Base-by-base conservation (phyloP, 176 grass and related monocot species). In the Typha latifolia region DNA sequence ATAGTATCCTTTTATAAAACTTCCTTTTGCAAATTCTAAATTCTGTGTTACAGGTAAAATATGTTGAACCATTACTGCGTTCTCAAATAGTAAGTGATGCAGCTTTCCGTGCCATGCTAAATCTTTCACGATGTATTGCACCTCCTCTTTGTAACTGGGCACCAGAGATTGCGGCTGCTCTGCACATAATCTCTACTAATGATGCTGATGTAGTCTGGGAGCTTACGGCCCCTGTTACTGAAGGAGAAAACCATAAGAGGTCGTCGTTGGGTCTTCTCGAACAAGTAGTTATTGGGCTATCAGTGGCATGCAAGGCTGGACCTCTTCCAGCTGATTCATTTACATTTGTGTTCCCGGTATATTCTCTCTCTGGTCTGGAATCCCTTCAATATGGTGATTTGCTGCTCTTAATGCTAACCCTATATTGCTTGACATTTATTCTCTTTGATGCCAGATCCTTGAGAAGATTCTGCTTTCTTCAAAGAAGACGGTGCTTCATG, bases 271-370 rank as follows among this genome's bases (percentile, higher is more conserved):
- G 88, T 57, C 72, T 97, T 51, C 91, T 92, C 68, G 93, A 89
- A 72, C 81, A 84, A 91, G 82, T 97, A 65, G 82, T 97, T 53
- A 82, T 59, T 70, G 93, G 82, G 16, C 20, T 97, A 69, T 82
- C 32, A 73, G 68, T 86, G 71, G 89, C 93, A 64, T 97, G 93
- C 72, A 89, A 86, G 79, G 34, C 63, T 8, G 88, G 85, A 53
- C 82, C 93, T 43, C 88, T 97, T 86, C 93, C 93, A 62, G 88
- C 93, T 62, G 93, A 97, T 89, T 84, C 93, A 32, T 97, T 97
- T 82, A 92, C 93, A 67, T 97, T 97, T 62, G 47, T 97, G 19
- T 97, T 97, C 72, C 88, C 93, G 78, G 93, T 97, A 92, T 68
- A 23, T 72, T 76, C 19, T 49, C 19, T 57, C 47, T 63, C 66